Evolutionary conservation across 352 stramenopile genomes (phyloP), one percentile per base, ranked within the genome.

Genomic region (Lagenidium sp.): DNA sequence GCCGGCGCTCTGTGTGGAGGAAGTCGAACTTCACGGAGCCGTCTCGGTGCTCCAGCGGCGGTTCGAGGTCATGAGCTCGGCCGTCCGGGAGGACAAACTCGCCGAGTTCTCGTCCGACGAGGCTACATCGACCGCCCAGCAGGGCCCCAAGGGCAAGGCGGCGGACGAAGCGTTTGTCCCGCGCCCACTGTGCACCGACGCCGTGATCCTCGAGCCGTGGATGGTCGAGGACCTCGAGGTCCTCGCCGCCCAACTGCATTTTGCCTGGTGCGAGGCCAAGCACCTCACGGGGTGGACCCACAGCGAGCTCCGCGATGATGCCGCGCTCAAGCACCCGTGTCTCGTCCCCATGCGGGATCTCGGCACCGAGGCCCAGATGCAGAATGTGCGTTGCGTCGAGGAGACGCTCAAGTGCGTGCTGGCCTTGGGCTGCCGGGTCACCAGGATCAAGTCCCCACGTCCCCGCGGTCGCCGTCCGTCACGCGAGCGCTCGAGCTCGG

Each of bases 381-480:
- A 65, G 22, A 85, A 87, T 39, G 39, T 71, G 10, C 55, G 55
- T 15, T 68, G 57, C 10, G 71, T 76, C 10, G 58, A 74, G 24
- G 65, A 82, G 34, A 79, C 73, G 5, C 50, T 87, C 23, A 72
- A 79, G 49, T 84, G 75, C 21, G 44, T 82, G 4, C 44, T 82
- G 21, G 72, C 69, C 6, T 57, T 85, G 2, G 71, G 71, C 26
- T 82, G 71, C 26, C 55, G 43, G 10, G 49, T 81, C 40, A 43
- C 63, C 45, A 60, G 53, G 23, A 57, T 11, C 13, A 37, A 46
- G 18, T 5, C n/a, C n/a, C n/a, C n/a, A n/a, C n/a, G n/a, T n/a
- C n/a, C n/a, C n/a, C n/a, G n/a, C n/a, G n/a, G n/a, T n/a, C n/a
- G n/a, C n/a, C n/a, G n/a, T n/a, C n/a, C n/a, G n/a, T n/a, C n/a